phyloP scores from a whole-genome alignment of 1,139 yeast genomes.

The Suhomyces taliae region DNA sequence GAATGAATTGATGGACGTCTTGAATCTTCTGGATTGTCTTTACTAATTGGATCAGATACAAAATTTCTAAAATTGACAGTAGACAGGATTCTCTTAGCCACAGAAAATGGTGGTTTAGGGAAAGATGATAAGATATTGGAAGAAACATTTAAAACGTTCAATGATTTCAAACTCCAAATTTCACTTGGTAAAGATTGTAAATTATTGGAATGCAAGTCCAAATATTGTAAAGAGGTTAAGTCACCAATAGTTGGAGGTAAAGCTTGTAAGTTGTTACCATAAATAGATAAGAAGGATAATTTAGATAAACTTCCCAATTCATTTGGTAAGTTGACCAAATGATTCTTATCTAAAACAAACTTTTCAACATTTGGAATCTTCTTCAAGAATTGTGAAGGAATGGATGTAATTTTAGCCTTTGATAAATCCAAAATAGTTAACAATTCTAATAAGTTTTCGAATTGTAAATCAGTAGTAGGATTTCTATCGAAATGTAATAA shows the following conservation, averaged over 20 bases:
- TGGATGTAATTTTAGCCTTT: constrained; percentile 76
- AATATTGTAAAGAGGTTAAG: constrained; percentile 57
- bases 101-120: constrained; percentile 55
- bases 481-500: constrained; percentile 56
- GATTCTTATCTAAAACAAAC: constrained; percentile 78
- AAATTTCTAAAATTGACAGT: constrained; percentile 25
- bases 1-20: constrained; percentile 14
- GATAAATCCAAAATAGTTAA: constrained; percentile 75
- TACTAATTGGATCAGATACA: constrained; percentile 7
- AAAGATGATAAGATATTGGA: constrained; percentile 72
- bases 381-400: constrained; percentile 64
- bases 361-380: constrained; percentile 70
- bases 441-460: constrained; percentile 55
- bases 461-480: constrained; percentile 75
- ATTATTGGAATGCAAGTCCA: constrained; percentile 88
- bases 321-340: constrained; percentile 72
- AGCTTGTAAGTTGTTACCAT: constrained; percentile 70
- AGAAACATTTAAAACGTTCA: constrained; percentile 68
- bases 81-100: constrained; percentile 38
- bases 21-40: constrained; percentile 9
- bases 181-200: constrained; percentile 68
- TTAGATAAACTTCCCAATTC: constrained; percentile 61
- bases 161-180: constrained; percentile 62
- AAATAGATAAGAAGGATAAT: constrained; percentile 66
- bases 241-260: constrained; percentile 71